Percentiles rank a stretch among this genome's conserved stretches.
These are phyloP conservation scores for Epichloe sylvatica DNA, from an alignment of 2,329 filamentous ascomycete genomes.

Conservation along the genomic window DNA sequence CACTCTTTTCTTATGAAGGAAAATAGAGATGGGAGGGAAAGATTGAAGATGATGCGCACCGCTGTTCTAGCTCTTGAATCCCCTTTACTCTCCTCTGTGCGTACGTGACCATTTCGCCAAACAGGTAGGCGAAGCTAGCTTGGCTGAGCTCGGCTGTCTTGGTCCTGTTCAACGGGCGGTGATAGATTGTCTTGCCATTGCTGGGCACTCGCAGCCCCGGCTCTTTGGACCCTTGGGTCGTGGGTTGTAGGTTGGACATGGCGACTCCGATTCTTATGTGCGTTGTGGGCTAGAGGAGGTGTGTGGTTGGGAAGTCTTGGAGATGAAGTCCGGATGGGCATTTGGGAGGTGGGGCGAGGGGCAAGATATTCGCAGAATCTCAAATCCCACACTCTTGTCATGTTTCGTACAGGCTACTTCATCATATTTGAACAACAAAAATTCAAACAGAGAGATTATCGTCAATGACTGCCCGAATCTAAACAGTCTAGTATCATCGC, in stretches of 20 bases:
- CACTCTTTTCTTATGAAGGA: not conserved
- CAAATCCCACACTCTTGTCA: too few relatives aligned
- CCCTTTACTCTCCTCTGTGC: slow-evolving; percentile 82
- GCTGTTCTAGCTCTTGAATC: slow-evolving; percentile 84
- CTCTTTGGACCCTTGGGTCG: slow-evolving; percentile 28
- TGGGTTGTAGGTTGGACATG: slow-evolving; percentile 39
- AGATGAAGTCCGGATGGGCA: not conserved
- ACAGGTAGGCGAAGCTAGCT: slow-evolving; percentile 88
- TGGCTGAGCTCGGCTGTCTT: slow-evolving; percentile 82
- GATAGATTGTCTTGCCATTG: slow-evolving; percentile 95
- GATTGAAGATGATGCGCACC: slow-evolving; percentile 32
- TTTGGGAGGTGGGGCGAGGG: too few relatives aligned
- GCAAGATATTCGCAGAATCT: too few relatives aligned
- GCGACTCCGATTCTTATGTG: not conserved
- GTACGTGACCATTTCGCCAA: slow-evolving; percentile 92
- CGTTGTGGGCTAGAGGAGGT: not conserved
- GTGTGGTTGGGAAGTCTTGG: not conserved
- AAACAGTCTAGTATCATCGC: too few relatives aligned
- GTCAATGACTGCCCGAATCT: too few relatives aligned
- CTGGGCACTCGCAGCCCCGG: slow-evolving; percentile 72
- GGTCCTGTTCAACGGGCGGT: slow-evolving; percentile 81
- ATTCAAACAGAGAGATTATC: too few relatives aligned
- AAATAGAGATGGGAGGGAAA: too few relatives aligned
- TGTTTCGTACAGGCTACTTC: too few relatives aligned
- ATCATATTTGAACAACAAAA: too few relatives aligned